Percentiles rank a stretch among this genome's conserved stretches.
Conservation (phyloP, 2,329 filamentous ascomycete genomes). For the Colletotrichum sp. region DNA sequence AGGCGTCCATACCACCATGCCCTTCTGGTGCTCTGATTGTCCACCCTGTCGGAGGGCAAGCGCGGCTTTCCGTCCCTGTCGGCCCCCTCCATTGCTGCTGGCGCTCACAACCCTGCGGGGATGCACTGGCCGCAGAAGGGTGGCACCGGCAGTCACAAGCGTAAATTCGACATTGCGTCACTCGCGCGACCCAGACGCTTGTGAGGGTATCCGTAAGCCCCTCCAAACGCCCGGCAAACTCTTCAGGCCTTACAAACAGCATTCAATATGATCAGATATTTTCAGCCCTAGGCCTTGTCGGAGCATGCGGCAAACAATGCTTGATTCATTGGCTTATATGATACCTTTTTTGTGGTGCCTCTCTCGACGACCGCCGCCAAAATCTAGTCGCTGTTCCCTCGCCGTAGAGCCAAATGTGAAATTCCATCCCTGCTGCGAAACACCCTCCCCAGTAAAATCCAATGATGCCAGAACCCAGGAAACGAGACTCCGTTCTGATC, state of each 20-base stretch:
- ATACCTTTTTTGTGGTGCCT: background rate
- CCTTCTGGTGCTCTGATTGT: background rate
- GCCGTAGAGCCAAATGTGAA: background rate
- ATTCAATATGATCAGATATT: background rate
- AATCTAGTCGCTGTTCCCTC: background rate
- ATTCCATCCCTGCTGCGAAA: background rate
- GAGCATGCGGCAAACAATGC: background rate
- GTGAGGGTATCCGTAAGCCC: background rate
- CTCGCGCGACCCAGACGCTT: background rate
- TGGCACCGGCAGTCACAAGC: background rate
- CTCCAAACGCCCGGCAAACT: background rate
- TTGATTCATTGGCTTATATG: slow-evolving; percentile 5
- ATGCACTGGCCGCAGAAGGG: background rate
- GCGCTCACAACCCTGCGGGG: background rate
- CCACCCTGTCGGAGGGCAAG: background rate
- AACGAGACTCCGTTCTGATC: slow-evolving; percentile 15
- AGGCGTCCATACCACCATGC: background rate
- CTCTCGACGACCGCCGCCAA: background rate
- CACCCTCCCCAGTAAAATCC: slow-evolving; percentile 15
- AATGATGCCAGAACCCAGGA: slow-evolving; percentile 12
- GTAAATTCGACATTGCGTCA: slow-evolving; percentile 5
- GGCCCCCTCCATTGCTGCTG: background rate
- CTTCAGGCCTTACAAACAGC: background rate
- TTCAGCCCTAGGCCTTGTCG: background rate
- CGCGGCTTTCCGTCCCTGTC: background rate